These are phyloP conservation scores for Thraustochytrium striatum DNA, from an alignment of 352 stramenopile species.

Conservation along the genomic window DNA sequence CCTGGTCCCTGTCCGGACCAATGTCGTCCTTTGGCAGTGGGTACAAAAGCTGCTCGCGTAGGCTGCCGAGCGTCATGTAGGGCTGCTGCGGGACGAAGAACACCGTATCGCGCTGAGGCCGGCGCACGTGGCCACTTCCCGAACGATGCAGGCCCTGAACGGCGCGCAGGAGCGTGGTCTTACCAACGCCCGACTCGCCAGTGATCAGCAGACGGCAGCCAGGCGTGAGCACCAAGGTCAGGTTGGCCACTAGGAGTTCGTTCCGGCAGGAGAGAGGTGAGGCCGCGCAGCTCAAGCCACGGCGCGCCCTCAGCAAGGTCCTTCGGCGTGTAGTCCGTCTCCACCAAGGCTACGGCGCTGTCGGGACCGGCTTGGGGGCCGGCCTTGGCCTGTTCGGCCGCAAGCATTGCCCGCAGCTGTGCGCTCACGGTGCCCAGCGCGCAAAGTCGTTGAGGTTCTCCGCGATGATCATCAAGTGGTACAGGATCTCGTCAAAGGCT, in stretches of 20 bases:
- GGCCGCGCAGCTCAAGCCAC: slow-evolving; percentile 8
- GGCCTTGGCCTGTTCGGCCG: too few species aligned
- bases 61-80: slow-evolving; percentile 36
- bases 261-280: background rate
- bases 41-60: slow-evolving; percentile 47
- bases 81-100: slow-evolving; percentile 47
- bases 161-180: slow-evolving; percentile 30
- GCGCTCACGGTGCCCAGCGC: slow-evolving; percentile 20
- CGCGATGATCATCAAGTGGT: slow-evolving; percentile 41
- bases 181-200: slow-evolving; percentile 9
- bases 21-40: slow-evolving; percentile 9
- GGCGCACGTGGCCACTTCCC: background rate
- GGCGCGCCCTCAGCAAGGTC: too few species aligned
- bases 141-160: slow-evolving; percentile 12
- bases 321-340: too few species aligned
- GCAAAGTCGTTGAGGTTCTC: slow-evolving; percentile 47
- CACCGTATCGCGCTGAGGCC: background rate
- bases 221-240: background rate
- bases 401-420: slow-evolving; percentile 16
- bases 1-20: background rate
- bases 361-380: too few species aligned
- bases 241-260: background rate
- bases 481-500: slow-evolving; percentile 43
- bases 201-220: slow-evolving; percentile 25
- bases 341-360: too few species aligned